Evolutionary conservation across 163 green algal species (phyloP).

Genomic region (Scenedesmus sp.): DNA sequence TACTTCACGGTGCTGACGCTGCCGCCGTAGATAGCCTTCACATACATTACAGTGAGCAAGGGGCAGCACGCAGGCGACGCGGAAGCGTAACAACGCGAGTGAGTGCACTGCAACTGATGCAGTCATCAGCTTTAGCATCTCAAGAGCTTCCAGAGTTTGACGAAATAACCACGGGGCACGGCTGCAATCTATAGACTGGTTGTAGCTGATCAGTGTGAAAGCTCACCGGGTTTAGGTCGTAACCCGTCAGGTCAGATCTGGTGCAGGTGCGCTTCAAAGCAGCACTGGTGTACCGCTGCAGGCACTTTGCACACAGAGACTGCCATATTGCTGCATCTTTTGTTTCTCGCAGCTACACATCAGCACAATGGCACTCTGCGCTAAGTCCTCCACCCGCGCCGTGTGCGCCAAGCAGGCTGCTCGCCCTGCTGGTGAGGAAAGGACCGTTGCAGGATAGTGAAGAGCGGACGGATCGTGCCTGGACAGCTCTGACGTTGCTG

Average conservation of each 20-base stretch:
- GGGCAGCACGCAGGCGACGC: no score
- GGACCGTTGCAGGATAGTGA: no score
- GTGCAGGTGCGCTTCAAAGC: neutral
- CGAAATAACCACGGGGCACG: no score
- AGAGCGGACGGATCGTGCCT: neutral
- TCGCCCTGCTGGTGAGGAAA: conserved; percentile 31
- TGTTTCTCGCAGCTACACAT: conserved; percentile 45
- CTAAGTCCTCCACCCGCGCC: conserved; percentile 24
- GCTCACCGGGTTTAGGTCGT: neutral
- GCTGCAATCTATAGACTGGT: no score
- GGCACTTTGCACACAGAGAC: conserved; percentile 9
- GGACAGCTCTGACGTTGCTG: conserved; percentile 25
- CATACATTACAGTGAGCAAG: no score
- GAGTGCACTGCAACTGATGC: no score
- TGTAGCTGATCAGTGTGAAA: neutral
- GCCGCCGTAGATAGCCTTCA: no score
- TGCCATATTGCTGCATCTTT: conserved; percentile 1
- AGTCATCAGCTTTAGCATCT: no score
- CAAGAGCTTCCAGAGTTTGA: neutral
- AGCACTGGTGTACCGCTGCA: neutral
- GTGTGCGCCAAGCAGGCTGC: conserved; percentile 38
- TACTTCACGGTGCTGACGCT: no score
- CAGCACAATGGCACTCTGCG: conserved; percentile 45
- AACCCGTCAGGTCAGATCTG: conserved; percentile 15
- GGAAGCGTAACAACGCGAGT: no score